Base-by-base conservation (phyloP, 805 yeast genomes). In the Metschnikowia chrysomelidarum region DNA sequence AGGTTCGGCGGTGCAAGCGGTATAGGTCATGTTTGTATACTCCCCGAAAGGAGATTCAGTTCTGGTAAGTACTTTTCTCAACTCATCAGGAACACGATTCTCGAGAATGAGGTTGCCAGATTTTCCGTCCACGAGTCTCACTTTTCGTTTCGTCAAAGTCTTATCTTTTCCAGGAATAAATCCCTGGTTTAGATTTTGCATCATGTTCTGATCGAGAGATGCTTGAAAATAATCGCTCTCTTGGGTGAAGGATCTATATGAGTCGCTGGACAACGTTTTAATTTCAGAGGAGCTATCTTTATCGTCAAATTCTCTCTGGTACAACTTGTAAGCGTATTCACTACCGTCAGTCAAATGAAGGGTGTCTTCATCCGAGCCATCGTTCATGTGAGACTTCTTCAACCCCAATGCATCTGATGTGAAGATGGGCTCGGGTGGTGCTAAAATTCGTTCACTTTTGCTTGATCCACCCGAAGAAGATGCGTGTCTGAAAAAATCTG, bases 1-100 rank as follows among this genome's bases (percentile, higher is more conserved):
- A 2, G 98, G 96, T 38, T 84, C 89, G 1, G 94, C 73, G 1
- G 99, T 93, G 54, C 95, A 89, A 0, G 98, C 99, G 0, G 98
- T 87, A 60, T 93, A 93, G 47, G 96, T 80, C 97, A 93, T 89
- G 62, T 87, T 87, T 11, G 93, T 81, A 57, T 87, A 93, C 60
- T 93, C 99, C 37, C 93, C 96, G 45, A 82, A 81, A 1, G 71
- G 71, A 2, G 71, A 64, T 46, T 87, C 95, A 30, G 93, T 78
- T 50, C 87, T 72, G 4, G 97, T 95, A 36, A 94, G 64, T 46
- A 88, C 89, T 43, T 84, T 80, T 48, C 81, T 78, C 40, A 93
- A 70, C 43, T 89, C 93, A 16, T 88, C 80, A 10, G 99, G 98
- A 31, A 93, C 82, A 3, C 98, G 96, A 51, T 94, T 91, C 56